These are phyloP conservation scores for Termitomyces sp. DNA, from an alignment of 768 basidiomycete genomes.

Conservation along the genomic window DNA sequence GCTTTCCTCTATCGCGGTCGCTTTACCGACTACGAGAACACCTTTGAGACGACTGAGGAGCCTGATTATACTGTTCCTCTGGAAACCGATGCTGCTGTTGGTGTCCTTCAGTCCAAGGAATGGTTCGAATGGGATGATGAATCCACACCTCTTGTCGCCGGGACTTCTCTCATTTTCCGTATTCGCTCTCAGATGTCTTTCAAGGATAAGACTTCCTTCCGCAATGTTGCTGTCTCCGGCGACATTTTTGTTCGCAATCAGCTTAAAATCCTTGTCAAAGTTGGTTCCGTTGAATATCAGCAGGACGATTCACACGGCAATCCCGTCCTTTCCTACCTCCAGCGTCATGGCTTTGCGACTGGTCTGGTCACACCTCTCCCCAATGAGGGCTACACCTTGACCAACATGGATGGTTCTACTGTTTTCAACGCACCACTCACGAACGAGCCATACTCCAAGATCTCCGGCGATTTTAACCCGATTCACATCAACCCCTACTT, in stretches of 20 bases:
- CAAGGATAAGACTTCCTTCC: slow-evolving; percentile 86
- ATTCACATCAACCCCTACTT: slow-evolving; percentile 99
- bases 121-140: slow-evolving; percentile 98
- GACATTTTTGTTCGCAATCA: slow-evolving; percentile 87
- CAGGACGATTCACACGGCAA: slow-evolving; percentile 90
- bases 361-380: slow-evolving; percentile 75
- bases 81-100: slow-evolving; percentile 74
- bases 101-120: slow-evolving; percentile 91
- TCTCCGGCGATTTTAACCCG: slow-evolving; percentile 98
- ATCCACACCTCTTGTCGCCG: slow-evolving; percentile 68
- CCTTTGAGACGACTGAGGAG: slow-evolving; percentile 90
- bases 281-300: slow-evolving; percentile 83
- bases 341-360: slow-evolving; percentile 83
- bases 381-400: slow-evolving; percentile 84
- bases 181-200: slow-evolving; percentile 82
- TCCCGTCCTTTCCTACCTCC: slow-evolving; percentile 88
- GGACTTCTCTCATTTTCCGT: slow-evolving; percentile 87
- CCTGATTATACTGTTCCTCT: slow-evolving; percentile 82
- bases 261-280: slow-evolving; percentile 83
- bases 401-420: slow-evolving; percentile 53
- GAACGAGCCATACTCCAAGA: slow-evolving; percentile 93
- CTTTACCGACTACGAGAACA: slow-evolving; percentile 92
- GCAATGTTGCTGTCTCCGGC: slow-evolving; percentile 77
- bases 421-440: slow-evolving; percentile 81
- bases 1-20: slow-evolving; percentile 96